Evolutionary conservation across 2,329 filamentous ascomycete species (phyloP), one percentile per base, ranked within the genome.

Genomic region (Balansia obtecta): DNA sequence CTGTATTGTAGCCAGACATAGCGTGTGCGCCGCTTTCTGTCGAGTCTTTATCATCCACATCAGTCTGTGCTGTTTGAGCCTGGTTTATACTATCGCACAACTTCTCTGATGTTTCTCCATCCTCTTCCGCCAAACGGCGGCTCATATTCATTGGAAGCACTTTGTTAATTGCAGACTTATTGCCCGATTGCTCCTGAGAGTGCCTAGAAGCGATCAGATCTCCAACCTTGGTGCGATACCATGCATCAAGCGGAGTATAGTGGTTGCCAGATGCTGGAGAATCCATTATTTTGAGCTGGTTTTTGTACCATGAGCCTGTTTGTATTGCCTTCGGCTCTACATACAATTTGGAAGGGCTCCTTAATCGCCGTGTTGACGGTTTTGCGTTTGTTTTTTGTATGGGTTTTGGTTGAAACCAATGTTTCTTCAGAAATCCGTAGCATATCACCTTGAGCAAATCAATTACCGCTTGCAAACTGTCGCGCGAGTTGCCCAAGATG

Each of bases 381-480:
- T 44, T 45, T 4, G 58, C 13, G 2, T 33, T 49, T 6, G 45
- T 16, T 15, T 38, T 44, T 12, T 56, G 57, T 13, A 62, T 50
- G 15, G 57, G 63, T 42, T 65, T 72, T 10, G 85, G 83, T 4
- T 76, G 73, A 57, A 91, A 84, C 54, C 85, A 74, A 58, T 93
- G 76, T 30, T 82, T 81, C 50, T 79, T 80, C 7, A 97, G 68
- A 65, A 95, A 96, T 53, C 88, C 80, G 46, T 75, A 77, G 27
- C 86, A 72, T 61, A 90, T 78, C 0, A 80, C 80, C 46, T 75
- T 74, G 10, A 96, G 61, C 2, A 96, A 71, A 42, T 85, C 78
- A n/a, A 59, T 48, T 16, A 71, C 61, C 1, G 55, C 66, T 27
- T 76, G 70, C n/a, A 88, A 55, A 12, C 69, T 69, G 39, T 68